Conservation (phyloP, 148 eudicot species). For the Mesembryanthemum crystallinum region DNA sequence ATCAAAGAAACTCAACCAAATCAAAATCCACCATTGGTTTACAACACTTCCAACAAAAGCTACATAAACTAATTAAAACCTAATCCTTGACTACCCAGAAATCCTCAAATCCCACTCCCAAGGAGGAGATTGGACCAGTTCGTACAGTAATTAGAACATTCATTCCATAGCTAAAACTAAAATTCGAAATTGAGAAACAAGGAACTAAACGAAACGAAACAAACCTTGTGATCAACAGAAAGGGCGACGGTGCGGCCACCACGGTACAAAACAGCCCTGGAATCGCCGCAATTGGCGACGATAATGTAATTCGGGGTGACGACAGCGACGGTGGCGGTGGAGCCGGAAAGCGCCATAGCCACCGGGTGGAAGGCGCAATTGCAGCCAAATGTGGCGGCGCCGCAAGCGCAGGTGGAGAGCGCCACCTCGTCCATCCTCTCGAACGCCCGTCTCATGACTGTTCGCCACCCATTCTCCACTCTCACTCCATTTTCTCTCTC, state of each 20-base stretch:
- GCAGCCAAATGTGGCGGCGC: neutral
- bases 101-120: neutral
- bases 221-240: conserved; percentile 52
- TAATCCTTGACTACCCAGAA: too few species aligned
- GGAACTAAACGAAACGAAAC: neutral
- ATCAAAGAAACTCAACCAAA: neutral
- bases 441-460: conserved; percentile 28
- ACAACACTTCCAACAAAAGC: neutral
- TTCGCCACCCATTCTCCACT: conserved; percentile 27
- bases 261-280: conserved; percentile 50
- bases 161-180: neutral
- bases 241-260: conserved; percentile 31
- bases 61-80: neutral
- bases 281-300: conserved; percentile 56
- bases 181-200: neutral
- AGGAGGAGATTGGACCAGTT: neutral
- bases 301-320: conserved; percentile 30
- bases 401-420: conserved; percentile 34
- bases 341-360: conserved; percentile 18
- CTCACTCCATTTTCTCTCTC: conserved; percentile 12
- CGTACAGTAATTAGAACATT: neutral
- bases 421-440: conserved; percentile 38
- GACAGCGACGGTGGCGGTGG: conserved; percentile 49
- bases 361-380: conserved; percentile 19
- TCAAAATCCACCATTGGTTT: neutral